Evolutionary conservation across 2,329 filamentous ascomycete species (phyloP), one percentile per base, ranked within the genome.

Genomic region (Colletotrichum costaricense): DNA sequence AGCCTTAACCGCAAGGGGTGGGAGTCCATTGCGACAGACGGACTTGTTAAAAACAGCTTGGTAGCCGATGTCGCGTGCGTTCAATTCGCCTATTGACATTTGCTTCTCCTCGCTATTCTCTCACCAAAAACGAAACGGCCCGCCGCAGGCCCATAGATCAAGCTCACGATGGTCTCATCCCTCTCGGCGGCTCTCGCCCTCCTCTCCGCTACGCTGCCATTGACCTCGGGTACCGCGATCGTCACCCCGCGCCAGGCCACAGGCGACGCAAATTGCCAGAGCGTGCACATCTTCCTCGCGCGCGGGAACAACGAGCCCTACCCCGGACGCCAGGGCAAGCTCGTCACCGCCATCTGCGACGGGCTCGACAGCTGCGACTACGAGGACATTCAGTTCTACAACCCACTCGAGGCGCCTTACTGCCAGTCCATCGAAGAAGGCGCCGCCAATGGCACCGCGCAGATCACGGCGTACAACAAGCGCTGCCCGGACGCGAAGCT

Each of bases 401-500:
- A 81, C 74, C 76, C 77, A 12, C 67, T 78, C 12, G 66, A 77
- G 49, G 76, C 77, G 19, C 74, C 76, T 19, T 84, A 84, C 77
- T 84, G 82, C 77, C 73, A 78, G 28, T 80, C 83, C 2, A 80
- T 86, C 9, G 78, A 78, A 6, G 80, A 82, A 49, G 84, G 84
- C 2, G 78, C 78, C 9, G 75, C 73, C 52, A 82, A 82, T 62
- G 83, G 83, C 5, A 73, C 80, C 33, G 63, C 70, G 16, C 82
- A 86, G 76, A 83, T 86, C 73, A 79, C 78, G 7, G 80, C 79
- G 0, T 86, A 86, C 75, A 80, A 80, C 75, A 76, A 81, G 75
- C 77, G 78, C 19, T 86, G 84, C 69, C 84, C 84, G 19, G 74
- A 83, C 49, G 73, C 82, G 26, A 83, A 81, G 72, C 79, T 86